Evolutionary conservation across 2,329 filamentous ascomycete species (phyloP).

Genomic region (Claviceps sp.): DNA sequence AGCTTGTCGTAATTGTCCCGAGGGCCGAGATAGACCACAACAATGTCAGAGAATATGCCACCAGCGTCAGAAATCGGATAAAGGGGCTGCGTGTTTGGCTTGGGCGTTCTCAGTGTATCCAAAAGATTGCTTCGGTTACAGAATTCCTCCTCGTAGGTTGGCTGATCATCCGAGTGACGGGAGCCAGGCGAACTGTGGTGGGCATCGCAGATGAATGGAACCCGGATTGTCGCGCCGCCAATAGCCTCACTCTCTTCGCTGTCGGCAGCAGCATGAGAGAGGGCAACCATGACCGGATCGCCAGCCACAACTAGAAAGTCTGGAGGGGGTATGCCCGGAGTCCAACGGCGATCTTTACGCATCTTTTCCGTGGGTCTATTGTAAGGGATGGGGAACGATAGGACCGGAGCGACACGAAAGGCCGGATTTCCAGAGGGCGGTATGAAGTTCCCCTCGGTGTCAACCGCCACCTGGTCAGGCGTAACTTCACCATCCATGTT

Average conservation of each 20-base stretch:
- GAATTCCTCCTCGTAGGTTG: conserved; percentile 48
- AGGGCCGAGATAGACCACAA: conserved; percentile 61
- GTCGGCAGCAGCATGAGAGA: conserved; percentile 38
- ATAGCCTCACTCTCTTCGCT: conserved; percentile 21
- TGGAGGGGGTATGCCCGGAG: conserved; percentile 24
- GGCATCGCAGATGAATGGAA: conserved; percentile 59
- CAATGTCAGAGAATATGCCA: conserved; percentile 55
- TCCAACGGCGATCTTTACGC: conserved; percentile 20
- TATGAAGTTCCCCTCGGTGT: conserved; percentile 59
- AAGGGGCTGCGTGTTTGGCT: conserved; percentile 35
- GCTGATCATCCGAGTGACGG: conserved; percentile 58
- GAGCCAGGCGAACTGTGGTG: conserved; percentile 65
- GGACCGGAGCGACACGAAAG: conserved; percentile 37
- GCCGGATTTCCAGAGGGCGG: conserved; percentile 43
- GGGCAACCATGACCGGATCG: conserved; percentile 46
- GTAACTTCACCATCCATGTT: conserved; percentile 20
- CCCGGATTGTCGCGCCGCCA: conserved; percentile 23
- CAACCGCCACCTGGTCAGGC: conserved; percentile 40
- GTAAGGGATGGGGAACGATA: conserved; percentile 46
- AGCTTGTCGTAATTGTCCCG: conserved; percentile 50
- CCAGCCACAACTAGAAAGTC: conserved; percentile 37
- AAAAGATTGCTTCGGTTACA: conserved; percentile 30
- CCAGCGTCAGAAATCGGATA: conserved; percentile 61
- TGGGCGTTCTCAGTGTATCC: conserved; percentile 41
- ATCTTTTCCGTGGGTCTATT: conserved; percentile 35